These are phyloP conservation scores for Hemerocallis citrina DNA, from an alignment of 106 monocot species.

Conservation along the genomic window DNA sequence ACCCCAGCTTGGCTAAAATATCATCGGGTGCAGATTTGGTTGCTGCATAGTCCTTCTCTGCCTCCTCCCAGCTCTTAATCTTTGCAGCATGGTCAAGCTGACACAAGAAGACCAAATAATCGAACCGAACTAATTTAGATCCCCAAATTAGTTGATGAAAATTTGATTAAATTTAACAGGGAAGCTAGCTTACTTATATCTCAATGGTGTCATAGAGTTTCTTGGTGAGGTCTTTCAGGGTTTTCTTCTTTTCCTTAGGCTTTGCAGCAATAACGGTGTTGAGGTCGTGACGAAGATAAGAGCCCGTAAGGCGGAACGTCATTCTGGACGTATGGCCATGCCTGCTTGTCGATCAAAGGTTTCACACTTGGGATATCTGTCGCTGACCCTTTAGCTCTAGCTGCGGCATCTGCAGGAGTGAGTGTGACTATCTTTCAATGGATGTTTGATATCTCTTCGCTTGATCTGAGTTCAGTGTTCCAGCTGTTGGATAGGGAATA, in stretches of 20 bases:
- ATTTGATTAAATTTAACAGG: too few relatives aligned
- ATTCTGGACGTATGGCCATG: slow-evolving; percentile 82
- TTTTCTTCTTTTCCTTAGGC: slow-evolving; percentile 87
- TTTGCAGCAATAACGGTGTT: slow-evolving; percentile 78
- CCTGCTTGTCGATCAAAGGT: slow-evolving; percentile 77
- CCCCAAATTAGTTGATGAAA: too few relatives aligned
- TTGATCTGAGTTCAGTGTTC: slow-evolving; percentile 72
- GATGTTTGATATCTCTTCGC: slow-evolving; percentile 61
- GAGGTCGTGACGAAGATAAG: slow-evolving; percentile 82
- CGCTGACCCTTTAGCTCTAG: slow-evolving; percentile 63
- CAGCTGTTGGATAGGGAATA: slow-evolving; percentile 25
- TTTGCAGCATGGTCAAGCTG: slow-evolving; percentile 93
- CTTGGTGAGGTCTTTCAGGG: slow-evolving; percentile 55
- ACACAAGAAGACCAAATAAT: background rate
- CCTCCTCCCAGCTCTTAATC: slow-evolving; percentile 61
- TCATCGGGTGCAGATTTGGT: slow-evolving; percentile 57
- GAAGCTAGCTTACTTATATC: slow-evolving; percentile 28
- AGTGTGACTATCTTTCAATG: slow-evolving; percentile 52
- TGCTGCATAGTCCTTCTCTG: slow-evolving; percentile 66
- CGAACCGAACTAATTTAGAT: too few relatives aligned
- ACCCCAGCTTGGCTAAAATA: slow-evolving; percentile 73
- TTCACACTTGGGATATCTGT: slow-evolving; percentile 73
- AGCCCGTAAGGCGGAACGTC: slow-evolving; percentile 75
- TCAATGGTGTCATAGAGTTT: slow-evolving; percentile 62
- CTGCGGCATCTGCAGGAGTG: slow-evolving; percentile 41